Evolutionary conservation across 805 yeast genomes (phyloP).

Genomic region (Candida nitratophila): DNA sequence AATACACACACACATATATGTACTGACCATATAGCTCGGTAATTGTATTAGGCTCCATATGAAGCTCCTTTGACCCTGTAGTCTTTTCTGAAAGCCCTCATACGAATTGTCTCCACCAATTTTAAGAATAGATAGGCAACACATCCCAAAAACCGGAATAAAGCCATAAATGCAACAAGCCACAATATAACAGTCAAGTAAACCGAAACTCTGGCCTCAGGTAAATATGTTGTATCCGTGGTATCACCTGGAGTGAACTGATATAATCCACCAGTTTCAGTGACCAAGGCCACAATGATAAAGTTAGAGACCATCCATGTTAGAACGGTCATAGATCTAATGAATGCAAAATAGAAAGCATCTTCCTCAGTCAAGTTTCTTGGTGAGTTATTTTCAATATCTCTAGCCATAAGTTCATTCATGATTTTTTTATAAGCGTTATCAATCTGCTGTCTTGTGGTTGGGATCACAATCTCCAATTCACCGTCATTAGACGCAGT

Average conservation of each 20-base stretch:
- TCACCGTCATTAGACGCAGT: slow-evolving; percentile 50
- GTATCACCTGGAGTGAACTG: slow-evolving; percentile 31
- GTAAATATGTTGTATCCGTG: slow-evolving; percentile 22
- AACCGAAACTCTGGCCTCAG: slow-evolving; percentile 42
- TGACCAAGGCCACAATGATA: slow-evolving; percentile 72
- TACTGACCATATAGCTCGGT: neutral
- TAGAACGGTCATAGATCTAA: slow-evolving; percentile 83
- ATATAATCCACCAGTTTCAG: slow-evolving; percentile 75
- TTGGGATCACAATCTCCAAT: slow-evolving; percentile 66
- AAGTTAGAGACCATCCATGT: slow-evolving; percentile 87
- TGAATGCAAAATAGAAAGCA: slow-evolving; percentile 81
- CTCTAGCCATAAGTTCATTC: slow-evolving; percentile 43
- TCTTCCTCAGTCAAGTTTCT: slow-evolving; percentile 40
- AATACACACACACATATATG: neutral
- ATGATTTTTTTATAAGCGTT: slow-evolving; percentile 60
- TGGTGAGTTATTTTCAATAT: slow-evolving; percentile 20
- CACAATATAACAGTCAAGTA: slow-evolving; percentile 84
- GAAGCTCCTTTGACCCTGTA: slow-evolving; percentile 14
- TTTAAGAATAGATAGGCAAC: slow-evolving; percentile 41
- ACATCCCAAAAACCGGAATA: slow-evolving; percentile 76
- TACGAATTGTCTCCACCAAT: slow-evolving; percentile 14
- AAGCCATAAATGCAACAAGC: slow-evolving; percentile 89
- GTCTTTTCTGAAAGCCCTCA: slow-evolving; percentile 10
- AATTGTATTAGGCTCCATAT: slow-evolving; percentile 6
- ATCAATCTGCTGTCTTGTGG: slow-evolving; percentile 71